Evolutionary conservation across 768 basidiomycete genomes (phyloP).

Genomic region (Termitomyces sp.): DNA sequence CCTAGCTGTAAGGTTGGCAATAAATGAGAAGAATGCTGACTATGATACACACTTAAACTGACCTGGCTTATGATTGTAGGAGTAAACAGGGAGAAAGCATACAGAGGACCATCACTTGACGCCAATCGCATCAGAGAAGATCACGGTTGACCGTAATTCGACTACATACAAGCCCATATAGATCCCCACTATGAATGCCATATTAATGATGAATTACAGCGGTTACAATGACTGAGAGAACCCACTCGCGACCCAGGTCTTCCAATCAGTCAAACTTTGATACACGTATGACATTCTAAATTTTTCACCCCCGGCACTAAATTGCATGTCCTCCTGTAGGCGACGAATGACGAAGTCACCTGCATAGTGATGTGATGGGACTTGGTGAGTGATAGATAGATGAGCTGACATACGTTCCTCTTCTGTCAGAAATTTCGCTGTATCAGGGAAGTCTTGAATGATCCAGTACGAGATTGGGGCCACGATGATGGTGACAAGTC

Average conservation of each 20-base stretch:
- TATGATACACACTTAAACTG: constrained; percentile 10
- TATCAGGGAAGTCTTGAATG: constrained; percentile 77
- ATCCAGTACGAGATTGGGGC: constrained; percentile 66
- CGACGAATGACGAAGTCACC: constrained; percentile 64
- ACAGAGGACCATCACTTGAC: constrained; percentile 50
- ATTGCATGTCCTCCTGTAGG: constrained; percentile 60
- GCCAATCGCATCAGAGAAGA: background rate
- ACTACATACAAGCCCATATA: constrained; percentile 63
- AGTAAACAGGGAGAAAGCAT: constrained; percentile 51
- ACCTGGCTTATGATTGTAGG: constrained; percentile 59
- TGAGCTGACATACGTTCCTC: constrained; percentile 45
- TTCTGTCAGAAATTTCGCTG: constrained; percentile 64
- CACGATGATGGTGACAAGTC: constrained; percentile 60
- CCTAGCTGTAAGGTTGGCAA: constrained; percentile 28
- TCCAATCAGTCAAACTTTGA: constrained; percentile 66
- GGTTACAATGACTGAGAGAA: background rate
- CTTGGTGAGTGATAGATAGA: background rate
- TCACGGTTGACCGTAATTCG: background rate
- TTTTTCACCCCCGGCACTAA: constrained; percentile 60
- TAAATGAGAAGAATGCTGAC: background rate
- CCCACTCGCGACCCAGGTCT: constrained; percentile 70
- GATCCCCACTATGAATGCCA: constrained; percentile 49
- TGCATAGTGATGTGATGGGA: constrained; percentile 18
- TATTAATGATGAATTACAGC: background rate
- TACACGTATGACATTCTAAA: constrained; percentile 54